These are phyloP conservation scores for Rhodomyrtus tomentosa DNA, from an alignment of 345 rosid genomes.

Conservation along the genomic window DNA sequence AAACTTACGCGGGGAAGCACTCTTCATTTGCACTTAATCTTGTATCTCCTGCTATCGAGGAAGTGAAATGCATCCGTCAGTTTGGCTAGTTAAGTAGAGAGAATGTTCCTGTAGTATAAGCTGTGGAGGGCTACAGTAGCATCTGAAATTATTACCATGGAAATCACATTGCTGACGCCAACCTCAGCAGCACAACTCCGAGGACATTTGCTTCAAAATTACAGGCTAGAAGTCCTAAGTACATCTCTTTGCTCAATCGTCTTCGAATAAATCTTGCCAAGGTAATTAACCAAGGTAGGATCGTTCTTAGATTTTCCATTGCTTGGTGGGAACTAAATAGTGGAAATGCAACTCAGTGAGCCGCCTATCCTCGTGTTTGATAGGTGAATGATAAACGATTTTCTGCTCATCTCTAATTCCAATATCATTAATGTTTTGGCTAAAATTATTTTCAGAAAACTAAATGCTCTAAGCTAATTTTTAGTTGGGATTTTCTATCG, in stretches of 20 bases:
- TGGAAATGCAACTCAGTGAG: background rate
- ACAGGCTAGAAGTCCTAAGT: constrained; percentile 98
- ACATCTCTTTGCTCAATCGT: constrained; percentile 97
- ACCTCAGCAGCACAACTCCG: constrained; percentile 77
- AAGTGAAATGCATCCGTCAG: constrained; percentile 96
- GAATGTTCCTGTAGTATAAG: constrained; percentile 98
- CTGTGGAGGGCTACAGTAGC: constrained; percentile 79
- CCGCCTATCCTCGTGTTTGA: background rate
- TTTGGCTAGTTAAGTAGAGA: constrained; percentile 98
- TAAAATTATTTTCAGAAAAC: background rate
- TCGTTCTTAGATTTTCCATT: background rate
- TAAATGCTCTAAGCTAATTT: background rate
- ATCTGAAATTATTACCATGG: constrained; percentile 94
- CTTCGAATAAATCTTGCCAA: constrained; percentile 94
- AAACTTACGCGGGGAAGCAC: constrained; percentile 97
- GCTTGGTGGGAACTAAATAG: background rate
- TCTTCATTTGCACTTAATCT: constrained; percentile 98
- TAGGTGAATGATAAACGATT: background rate
- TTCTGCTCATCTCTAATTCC: background rate
- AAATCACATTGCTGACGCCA: constrained; percentile 79
- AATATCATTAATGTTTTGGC: background rate
- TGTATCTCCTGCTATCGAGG: constrained; percentile 74
- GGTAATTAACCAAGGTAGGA: constrained; percentile 25
- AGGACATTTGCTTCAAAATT: constrained; percentile 87
- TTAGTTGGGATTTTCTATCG: background rate